Percentiles rank a stretch among this genome's conserved stretches.
These are phyloP conservation scores for Saturnispora mendoncae DNA, from an alignment of 805 yeast genomes.

Conservation along the genomic window DNA sequence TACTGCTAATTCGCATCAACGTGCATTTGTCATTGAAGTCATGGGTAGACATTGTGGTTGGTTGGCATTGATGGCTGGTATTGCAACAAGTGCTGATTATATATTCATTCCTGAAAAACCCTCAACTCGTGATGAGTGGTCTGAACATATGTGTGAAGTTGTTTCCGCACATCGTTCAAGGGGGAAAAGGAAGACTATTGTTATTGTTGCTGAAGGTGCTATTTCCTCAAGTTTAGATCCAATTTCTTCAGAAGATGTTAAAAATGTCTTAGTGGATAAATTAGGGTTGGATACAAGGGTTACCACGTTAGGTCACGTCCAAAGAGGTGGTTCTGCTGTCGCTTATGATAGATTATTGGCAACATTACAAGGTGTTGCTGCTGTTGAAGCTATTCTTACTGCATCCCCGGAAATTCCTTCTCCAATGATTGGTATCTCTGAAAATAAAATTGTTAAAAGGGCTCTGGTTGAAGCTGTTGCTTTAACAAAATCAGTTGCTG, in stretches of 20 bases:
- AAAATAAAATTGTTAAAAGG: conserved; percentile 58
- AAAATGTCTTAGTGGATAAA: conserved; percentile 47
- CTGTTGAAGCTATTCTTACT: conserved; percentile 66
- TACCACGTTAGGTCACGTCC: conserved; percentile 73
- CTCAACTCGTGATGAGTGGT: conserved; percentile 55
- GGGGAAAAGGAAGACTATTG: conserved; percentile 73
- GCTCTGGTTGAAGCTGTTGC: conserved; percentile 67
- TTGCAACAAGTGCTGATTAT: conserved; percentile 72
- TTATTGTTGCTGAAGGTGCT: conserved; percentile 82
- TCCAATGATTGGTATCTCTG: conserved; percentile 67
- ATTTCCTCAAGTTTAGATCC: conserved; percentile 60
- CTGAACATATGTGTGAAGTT: conserved; percentile 55
- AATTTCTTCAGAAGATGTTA: conserved; percentile 57
- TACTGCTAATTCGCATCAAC: conserved; percentile 72
- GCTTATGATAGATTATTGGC: conserved; percentile 67
- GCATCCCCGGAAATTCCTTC: conserved; percentile 64
- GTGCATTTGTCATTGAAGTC: conserved; percentile 79
- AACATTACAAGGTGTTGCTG: conserved; percentile 75
- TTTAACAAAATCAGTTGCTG: conserved; percentile 64
- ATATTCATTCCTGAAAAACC: conserved; percentile 78
- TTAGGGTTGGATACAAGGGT: conserved; percentile 70
- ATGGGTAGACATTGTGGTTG: conserved; percentile 91
- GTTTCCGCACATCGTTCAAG: conserved; percentile 54
- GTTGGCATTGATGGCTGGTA: conserved; percentile 76
- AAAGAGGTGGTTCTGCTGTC: conserved; percentile 77